Evolutionary conservation across 2,329 filamentous ascomycete genomes (phyloP).

Genomic region (Penicillium sp.): DNA sequence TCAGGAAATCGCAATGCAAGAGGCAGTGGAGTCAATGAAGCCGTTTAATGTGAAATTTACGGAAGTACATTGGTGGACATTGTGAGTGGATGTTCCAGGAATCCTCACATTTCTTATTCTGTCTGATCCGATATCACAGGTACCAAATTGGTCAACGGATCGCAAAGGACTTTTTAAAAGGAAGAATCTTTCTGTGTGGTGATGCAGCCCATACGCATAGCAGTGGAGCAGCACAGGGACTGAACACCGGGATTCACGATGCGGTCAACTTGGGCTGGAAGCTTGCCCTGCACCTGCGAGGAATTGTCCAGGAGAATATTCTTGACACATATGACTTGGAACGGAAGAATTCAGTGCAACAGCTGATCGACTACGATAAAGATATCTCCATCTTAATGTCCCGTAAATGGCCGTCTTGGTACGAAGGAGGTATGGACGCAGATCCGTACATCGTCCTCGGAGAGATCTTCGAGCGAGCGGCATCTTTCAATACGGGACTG

Average conservation of each 20-base stretch:
- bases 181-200: slow-evolving; percentile 45
- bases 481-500: slow-evolving; percentile 27
- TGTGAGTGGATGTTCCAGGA: slow-evolving; percentile 3
- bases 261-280: slow-evolving; percentile 56
- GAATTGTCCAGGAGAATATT: slow-evolving; percentile 15
- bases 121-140: not conserved
- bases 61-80: slow-evolving; percentile 32
- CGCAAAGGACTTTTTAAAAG: slow-evolving; percentile 38
- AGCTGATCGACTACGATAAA: slow-evolving; percentile 35
- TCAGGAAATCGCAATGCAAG: slow-evolving; percentile 18
- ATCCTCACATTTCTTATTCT: not conserved
- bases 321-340: slow-evolving; percentile 31
- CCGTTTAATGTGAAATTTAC: slow-evolving; percentile 21
- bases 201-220: slow-evolving; percentile 53
- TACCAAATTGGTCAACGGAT: slow-evolving; percentile 38
- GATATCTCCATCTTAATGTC: slow-evolving; percentile 22
- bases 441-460: slow-evolving; percentile 16
- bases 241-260: slow-evolving; percentile 55
- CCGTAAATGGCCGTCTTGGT: slow-evolving; percentile 4
- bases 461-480: slow-evolving; percentile 22
- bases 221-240: slow-evolving; percentile 53
- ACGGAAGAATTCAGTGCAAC: slow-evolving; percentile 28
- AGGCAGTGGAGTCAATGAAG: slow-evolving; percentile 17
- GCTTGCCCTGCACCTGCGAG: slow-evolving; percentile 42
- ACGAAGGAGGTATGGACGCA: slow-evolving; percentile 21